Conservation (phyloP, 2,329 filamentous ascomycete genomes). For the Cytospora schulzeri region DNA sequence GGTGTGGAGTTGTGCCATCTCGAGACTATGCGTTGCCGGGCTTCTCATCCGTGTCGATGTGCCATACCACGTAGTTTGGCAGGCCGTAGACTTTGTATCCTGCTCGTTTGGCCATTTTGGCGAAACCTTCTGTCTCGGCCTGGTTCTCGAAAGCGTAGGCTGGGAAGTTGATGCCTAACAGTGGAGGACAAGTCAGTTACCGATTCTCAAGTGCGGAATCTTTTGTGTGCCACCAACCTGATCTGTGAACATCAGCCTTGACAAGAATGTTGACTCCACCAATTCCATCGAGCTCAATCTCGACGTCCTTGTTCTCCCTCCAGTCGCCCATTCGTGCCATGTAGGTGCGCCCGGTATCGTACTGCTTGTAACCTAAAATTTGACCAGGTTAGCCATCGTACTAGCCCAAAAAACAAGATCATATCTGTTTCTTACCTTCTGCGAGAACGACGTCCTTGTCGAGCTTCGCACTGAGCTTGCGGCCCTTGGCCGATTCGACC, state of each 20-base stretch:
- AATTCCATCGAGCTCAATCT: conserved; percentile 91
- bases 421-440: conserved; percentile 63
- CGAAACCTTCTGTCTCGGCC: conserved; percentile 97
- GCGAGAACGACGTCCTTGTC: conserved; percentile 82
- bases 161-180: conserved; percentile 90
- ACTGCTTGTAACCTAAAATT: conserved; percentile 80
- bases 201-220: not conserved
- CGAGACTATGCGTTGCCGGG: conserved; percentile 67
- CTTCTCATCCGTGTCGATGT: conserved; percentile 96
- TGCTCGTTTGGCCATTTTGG: conserved; percentile 96
- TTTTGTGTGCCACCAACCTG: conserved; percentile 59
- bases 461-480: conserved; percentile 71
- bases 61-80: conserved; percentile 98
- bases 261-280: conserved; percentile 97
- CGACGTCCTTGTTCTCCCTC: conserved; percentile 87
- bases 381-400: conserved; percentile 24
- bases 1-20: not conserved
- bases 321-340: conserved; percentile 92
- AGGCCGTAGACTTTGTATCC: conserved; percentile 91
- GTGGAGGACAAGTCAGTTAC: conserved; percentile 3
- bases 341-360: conserved; percentile 84
- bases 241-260: conserved; percentile 95
- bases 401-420: not conserved
- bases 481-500: conserved; percentile 87
- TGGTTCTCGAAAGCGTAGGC: conserved; percentile 98